These are phyloP conservation scores for Ascochyta viciae-villosae DNA, from an alignment of 2,329 filamentous ascomycete species.

Conservation along the genomic window DNA sequence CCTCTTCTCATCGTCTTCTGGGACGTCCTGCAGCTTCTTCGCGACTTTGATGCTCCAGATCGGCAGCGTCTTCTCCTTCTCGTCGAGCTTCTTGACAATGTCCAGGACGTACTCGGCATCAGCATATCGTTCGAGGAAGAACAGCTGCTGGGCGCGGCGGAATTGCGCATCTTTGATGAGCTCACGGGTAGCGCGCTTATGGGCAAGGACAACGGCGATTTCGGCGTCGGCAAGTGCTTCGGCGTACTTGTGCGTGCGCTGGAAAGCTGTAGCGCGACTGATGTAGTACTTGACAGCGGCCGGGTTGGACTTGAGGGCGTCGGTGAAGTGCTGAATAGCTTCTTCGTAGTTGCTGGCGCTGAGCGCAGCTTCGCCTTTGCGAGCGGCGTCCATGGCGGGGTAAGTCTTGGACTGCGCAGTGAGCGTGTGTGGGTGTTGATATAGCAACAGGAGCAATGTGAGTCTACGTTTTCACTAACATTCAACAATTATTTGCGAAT, in stretches of 20 bases:
- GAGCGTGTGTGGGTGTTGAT: not conserved
- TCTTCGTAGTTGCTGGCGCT: slow-evolving; percentile 67
- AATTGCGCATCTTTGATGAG: slow-evolving; percentile 83
- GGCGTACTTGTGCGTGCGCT: slow-evolving; percentile 62
- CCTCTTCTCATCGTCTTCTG: slow-evolving; percentile 57
- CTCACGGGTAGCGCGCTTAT: slow-evolving; percentile 76
- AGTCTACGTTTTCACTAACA: too few relatives aligned
- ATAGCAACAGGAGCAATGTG: not conserved
- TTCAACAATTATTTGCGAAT: too few relatives aligned
- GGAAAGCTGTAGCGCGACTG: slow-evolving; percentile 79
- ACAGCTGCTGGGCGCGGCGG: slow-evolving; percentile 77
- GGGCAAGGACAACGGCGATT: slow-evolving; percentile 65
- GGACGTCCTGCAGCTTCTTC: slow-evolving; percentile 58
- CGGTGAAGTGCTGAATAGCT: slow-evolving; percentile 70
- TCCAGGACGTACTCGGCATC: slow-evolving; percentile 76
- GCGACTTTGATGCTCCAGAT: slow-evolving; percentile 67
- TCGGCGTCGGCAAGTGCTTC: slow-evolving; percentile 59
- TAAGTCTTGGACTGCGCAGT: slow-evolving; percentile 2
- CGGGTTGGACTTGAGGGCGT: slow-evolving; percentile 70
- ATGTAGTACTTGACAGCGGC: slow-evolving; percentile 80
- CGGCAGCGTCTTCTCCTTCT: slow-evolving; percentile 59
- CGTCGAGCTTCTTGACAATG: slow-evolving; percentile 61
- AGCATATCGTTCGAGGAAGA: slow-evolving; percentile 72
- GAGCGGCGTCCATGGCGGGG: slow-evolving; percentile 60
- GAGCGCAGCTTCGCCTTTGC: slow-evolving; percentile 67